Evolutionary conservation across 2,329 filamentous ascomycete species (phyloP).

Genomic region (Arthroderma sp.): DNA sequence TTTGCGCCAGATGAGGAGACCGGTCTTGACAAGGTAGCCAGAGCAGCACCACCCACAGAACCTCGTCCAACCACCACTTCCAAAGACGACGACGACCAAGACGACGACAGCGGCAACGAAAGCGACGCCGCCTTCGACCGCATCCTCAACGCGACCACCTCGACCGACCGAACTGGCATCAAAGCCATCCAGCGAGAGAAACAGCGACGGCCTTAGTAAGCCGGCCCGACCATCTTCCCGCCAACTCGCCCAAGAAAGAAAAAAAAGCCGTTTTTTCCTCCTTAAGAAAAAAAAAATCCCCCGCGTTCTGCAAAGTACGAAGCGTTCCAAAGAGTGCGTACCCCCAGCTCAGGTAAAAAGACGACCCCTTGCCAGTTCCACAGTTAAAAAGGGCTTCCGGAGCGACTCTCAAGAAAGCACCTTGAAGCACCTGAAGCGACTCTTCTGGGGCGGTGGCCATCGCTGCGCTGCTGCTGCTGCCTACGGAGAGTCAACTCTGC

Average conservation of each 20-base stretch:
- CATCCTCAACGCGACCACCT: slow-evolving; percentile 81
- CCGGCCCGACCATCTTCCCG: not conserved
- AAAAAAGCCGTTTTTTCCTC: not conserved
- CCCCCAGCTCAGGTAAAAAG: not conserved
- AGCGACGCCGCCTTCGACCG: slow-evolving; percentile 69
- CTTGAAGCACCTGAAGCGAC: not conserved
- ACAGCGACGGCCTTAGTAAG: slow-evolving; percentile 2
- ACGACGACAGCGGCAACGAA: slow-evolving; percentile 57
- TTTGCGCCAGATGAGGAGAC: slow-evolving; percentile 53
- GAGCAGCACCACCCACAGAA: slow-evolving; percentile 42
- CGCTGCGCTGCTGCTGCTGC: not conserved
- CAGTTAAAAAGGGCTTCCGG: not conserved
- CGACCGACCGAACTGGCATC: slow-evolving; percentile 75
- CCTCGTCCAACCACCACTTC: slow-evolving; percentile 54
- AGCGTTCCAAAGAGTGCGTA: slow-evolving; percentile 15
- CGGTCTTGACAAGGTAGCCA: slow-evolving; percentile 21
- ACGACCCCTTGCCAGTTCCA: not conserved
- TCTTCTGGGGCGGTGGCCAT: not conserved
- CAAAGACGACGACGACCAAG: slow-evolving; percentile 52
- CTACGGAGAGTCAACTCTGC: not conserved
- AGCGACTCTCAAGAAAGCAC: too few species aligned
- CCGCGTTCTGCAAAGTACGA: slow-evolving; percentile 17
- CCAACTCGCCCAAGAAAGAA: not conserved
- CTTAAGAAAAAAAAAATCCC: slow-evolving; percentile 8
- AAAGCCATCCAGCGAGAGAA: slow-evolving; percentile 48